These are phyloP conservation scores for Detonula confervacea DNA, from an alignment of 352 stramenopile genomes.

Conservation along the genomic window DNA sequence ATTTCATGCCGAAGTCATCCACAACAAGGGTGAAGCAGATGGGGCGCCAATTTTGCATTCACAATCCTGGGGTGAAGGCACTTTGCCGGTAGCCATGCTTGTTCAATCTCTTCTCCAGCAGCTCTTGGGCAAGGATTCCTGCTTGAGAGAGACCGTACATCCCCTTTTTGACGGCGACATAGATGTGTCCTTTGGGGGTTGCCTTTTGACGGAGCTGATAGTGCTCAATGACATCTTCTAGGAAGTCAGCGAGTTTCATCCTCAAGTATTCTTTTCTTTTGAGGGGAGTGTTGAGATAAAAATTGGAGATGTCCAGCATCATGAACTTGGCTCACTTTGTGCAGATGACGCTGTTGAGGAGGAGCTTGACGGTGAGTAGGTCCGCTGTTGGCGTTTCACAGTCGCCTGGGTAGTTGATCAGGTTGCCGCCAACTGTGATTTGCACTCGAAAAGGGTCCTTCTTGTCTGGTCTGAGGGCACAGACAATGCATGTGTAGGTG, in stretches of 20 bases:
- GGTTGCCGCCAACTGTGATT: conserved; percentile 56
- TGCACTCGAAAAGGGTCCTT: conserved; percentile 32
- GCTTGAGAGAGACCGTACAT: conserved; percentile 52
- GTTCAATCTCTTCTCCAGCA: conserved; percentile 11
- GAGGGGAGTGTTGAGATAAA: neutral
- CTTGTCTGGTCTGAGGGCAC: conserved; percentile 39
- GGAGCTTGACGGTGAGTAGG: conserved; percentile 40
- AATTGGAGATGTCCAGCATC: too few species aligned
- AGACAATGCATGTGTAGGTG: conserved; percentile 53
- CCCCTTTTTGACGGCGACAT: conserved; percentile 26
- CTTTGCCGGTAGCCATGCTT: conserved; percentile 18
- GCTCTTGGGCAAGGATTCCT: conserved; percentile 32
- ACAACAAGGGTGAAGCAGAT: conserved; percentile 45
- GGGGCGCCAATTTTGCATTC: conserved; percentile 22
- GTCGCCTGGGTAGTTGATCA: conserved; percentile 45
- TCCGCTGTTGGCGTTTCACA: conserved; percentile 33
- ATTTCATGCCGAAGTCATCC: conserved; percentile 30
- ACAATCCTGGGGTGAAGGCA: conserved; percentile 46
- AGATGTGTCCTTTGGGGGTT: conserved; percentile 29
- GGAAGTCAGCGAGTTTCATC: conserved; percentile 29
- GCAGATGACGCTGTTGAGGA: conserved; percentile 54
- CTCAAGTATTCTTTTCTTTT: conserved; percentile 51
- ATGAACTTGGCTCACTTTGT: conserved; percentile 36
- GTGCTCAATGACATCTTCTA: conserved; percentile 26
- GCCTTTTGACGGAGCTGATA: conserved; percentile 15